Evolutionary conservation across 2,329 filamentous ascomycete genomes (phyloP).

Genomic region (Exophiala lecanii-corni): DNA sequence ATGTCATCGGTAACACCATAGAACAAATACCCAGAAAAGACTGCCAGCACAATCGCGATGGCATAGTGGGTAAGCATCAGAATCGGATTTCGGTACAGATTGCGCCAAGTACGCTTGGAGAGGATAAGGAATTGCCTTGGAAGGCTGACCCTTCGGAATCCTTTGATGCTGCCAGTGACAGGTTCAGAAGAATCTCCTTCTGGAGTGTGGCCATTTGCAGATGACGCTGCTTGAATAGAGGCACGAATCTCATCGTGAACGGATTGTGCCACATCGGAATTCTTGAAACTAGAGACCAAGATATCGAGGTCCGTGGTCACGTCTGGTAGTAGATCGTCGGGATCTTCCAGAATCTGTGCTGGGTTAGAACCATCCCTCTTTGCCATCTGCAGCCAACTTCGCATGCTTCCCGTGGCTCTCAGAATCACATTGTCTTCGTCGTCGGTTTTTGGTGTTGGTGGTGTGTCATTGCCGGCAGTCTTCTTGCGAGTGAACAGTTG

Average conservation of each 20-base stretch:
- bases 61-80: slow-evolving; percentile 98
- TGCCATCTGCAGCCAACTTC: slow-evolving; percentile 58
- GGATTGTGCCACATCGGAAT: slow-evolving; percentile 69
- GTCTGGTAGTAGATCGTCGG: slow-evolving; percentile 53
- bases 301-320: slow-evolving; percentile 75
- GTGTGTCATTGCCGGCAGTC: slow-evolving; percentile 43
- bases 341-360: slow-evolving; percentile 66
- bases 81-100: slow-evolving; percentile 95
- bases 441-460: slow-evolving; percentile 58
- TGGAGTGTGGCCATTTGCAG: slow-evolving; percentile 63
- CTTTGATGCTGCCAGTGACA: slow-evolving; percentile 57
- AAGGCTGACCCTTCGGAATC: slow-evolving; percentile 76
- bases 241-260: slow-evolving; percentile 75
- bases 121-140: slow-evolving; percentile 81
- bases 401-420: slow-evolving; percentile 36
- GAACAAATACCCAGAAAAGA: slow-evolving; percentile 91
- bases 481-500: slow-evolving; percentile 85
- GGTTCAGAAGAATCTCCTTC: slow-evolving; percentile 42
- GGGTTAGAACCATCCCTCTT: slow-evolving; percentile 51
- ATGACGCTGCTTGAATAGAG: slow-evolving; percentile 59
- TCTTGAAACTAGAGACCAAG: slow-evolving; percentile 69
- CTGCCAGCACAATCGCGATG: slow-evolving; percentile 88
- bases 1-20: slow-evolving; percentile 96
- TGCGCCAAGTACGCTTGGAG: slow-evolving; percentile 89
- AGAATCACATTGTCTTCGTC: slow-evolving; percentile 53